Evolutionary conservation across 1,139 yeast species (phyloP).

Genomic region (Suhomyces bribrorum): DNA sequence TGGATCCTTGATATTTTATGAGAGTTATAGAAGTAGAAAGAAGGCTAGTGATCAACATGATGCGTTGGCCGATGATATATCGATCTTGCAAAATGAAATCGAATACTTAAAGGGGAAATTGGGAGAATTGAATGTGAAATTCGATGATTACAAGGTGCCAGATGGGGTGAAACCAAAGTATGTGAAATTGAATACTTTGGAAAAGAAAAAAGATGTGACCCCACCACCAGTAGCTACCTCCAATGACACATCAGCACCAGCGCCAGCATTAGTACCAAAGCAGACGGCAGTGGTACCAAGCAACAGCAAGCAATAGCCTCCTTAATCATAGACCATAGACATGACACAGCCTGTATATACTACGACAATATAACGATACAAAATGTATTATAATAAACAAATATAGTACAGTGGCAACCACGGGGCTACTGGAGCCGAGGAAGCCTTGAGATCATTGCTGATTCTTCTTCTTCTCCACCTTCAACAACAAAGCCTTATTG

Average conservation of each 20-base stretch:
- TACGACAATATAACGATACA: conserved; percentile 9
- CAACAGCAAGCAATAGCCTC: no score
- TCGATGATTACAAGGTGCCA: conserved; percentile 52
- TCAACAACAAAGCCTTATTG: conserved; percentile 88
- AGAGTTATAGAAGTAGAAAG: conserved; percentile 65
- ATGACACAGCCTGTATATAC: conserved; percentile 11
- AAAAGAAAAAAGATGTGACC: background rate
- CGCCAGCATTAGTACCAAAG: background rate
- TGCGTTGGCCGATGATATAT: conserved; percentile 66
- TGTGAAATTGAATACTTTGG: conserved; percentile 25
- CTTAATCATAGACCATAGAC: no score
- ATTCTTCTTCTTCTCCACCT: conserved; percentile 78
- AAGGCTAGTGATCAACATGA: conserved; percentile 66
- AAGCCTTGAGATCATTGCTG: background rate
- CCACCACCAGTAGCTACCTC: background rate
- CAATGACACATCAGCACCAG: background rate
- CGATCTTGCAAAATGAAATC: conserved; percentile 68
- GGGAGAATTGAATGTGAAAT: conserved; percentile 37
- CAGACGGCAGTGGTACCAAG: no score
- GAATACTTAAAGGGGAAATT: conserved; percentile 57
- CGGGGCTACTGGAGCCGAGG: background rate
- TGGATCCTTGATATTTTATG: conserved; percentile 75
- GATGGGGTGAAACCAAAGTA: conserved; percentile 48
- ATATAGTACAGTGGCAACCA: conserved; percentile 12
- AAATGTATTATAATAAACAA: conserved; percentile 13